Conservation (phyloP, 2,329 filamentous ascomycete species). For the Exophiala oligosperma region DNA sequence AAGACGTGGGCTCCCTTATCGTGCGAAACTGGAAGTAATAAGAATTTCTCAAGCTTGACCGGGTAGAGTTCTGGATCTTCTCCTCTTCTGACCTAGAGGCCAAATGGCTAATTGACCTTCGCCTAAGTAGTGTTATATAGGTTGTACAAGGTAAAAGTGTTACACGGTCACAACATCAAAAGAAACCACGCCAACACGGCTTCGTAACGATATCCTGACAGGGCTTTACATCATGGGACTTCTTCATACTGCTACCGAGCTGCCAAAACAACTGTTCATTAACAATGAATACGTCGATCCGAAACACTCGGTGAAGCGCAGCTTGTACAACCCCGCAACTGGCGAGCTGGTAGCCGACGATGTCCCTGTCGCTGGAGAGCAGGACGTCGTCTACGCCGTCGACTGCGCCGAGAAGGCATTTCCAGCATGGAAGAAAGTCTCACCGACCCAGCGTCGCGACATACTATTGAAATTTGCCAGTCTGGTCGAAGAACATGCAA, state of each 20-base stretch:
- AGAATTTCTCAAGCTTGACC: no score
- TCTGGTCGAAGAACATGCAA: constrained; percentile 38
- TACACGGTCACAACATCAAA: no score
- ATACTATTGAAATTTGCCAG: constrained; percentile 48
- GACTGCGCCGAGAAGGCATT: constrained; percentile 52
- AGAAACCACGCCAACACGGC: no score
- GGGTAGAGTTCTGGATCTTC: no score
- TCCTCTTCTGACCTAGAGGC: no score
- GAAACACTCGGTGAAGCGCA: neutral
- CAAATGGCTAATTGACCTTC: no score
- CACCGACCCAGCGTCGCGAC: constrained; percentile 38
- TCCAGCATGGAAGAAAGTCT: constrained; percentile 42
- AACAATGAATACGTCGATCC: constrained; percentile 6
- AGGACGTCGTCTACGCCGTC: constrained; percentile 51
- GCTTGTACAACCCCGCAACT: constrained; percentile 50
- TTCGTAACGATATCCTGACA: neutral
- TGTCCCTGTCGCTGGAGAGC: constrained; percentile 46
- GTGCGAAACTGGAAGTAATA: no score
- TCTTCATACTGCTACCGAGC: neutral
- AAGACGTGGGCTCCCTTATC: no score
- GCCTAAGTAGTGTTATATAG: no score
- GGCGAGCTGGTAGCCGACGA: constrained; percentile 52
- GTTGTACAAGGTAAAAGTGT: no score
- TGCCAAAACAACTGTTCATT: constrained; percentile 3
- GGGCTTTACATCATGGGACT: neutral